Evolutionary conservation across 2,329 filamentous ascomycete genomes (phyloP), one percentile per base, ranked within the genome.

Genomic region (Ophiostoma novo-ulmi): DNA sequence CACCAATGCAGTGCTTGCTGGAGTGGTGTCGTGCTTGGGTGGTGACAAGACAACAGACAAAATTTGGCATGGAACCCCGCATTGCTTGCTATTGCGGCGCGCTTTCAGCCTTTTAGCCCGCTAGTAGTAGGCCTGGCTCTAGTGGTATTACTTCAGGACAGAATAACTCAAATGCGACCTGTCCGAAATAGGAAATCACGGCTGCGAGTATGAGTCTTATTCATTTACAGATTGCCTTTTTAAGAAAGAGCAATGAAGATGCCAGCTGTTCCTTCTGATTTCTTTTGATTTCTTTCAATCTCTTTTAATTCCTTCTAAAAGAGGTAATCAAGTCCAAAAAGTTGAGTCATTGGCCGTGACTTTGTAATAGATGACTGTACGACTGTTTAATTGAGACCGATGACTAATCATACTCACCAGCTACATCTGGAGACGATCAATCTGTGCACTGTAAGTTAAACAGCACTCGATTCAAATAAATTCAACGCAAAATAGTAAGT

Each of bases 31-130:
- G 58, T 63, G 58, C 26, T 35, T 13, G 14, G 31, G 52, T 58
- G 52, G 52, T 22, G 52, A 58, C 52, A 26, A 58, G 52, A 17
- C 26, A 31, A 20, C 8, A 14, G 63, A 22, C 63, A 65, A 39
- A 65, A 22, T 65, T 39, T 65, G 63, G 63, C 63, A 65, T 17
- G 63, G 63, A 22, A 39, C 63, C 63, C 63, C 61, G 61, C 61
- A 64, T 36, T 64, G 61, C 17, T 31, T 65, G 63, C 63, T 38
- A n/a, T 14, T 36, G 31, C 61, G 13, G 61, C 61, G 13, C 13
- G 31, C 35, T 5, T n/a, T 31, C 61, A 39, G 38, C 38, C 61
- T 64, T 17, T 64, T 10, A 36, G 39, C 39, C 39, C 14, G 10
- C 58, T 63, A 22, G 31, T 31, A 31, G 31, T 31, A 31, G 31